phyloP scores from a whole-genome alignment of 1,284 basidiomycete genomes.

The Schizophyllum commune region DNA sequence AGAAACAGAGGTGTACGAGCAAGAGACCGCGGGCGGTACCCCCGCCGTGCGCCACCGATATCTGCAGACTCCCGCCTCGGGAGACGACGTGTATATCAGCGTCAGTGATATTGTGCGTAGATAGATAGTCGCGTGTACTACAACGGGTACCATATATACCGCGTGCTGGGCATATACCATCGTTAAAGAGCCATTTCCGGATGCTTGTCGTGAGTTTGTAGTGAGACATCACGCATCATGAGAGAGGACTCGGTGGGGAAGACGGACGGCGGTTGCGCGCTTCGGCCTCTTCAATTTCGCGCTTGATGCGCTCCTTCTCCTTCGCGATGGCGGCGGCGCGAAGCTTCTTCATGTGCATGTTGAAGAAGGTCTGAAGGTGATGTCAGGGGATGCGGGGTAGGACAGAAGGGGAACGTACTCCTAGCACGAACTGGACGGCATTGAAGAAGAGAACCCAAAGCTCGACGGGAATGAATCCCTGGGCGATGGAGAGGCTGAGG shows the following conservation, averaged over 20 bases:
- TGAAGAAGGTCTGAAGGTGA: conserved; percentile 57
- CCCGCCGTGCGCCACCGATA: conserved; percentile 38
- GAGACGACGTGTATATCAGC: conserved; percentile 34
- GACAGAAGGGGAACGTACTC: conserved; percentile 37
- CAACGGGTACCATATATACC: no score
- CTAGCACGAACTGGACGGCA: conserved; percentile 54
- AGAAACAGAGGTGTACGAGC: conserved; percentile 54
- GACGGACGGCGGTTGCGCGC: no score
- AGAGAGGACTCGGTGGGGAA: no score
- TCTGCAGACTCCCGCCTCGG: conserved; percentile 35
- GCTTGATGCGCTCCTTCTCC: conserved; percentile 28
- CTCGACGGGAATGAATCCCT: conserved; percentile 69
- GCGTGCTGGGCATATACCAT: no score
- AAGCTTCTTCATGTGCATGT: conserved; percentile 57
- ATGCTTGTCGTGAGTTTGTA: no score
- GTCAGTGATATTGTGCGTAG: conserved; percentile 28
- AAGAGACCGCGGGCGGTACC: conserved; percentile 18
- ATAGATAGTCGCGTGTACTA: no score
- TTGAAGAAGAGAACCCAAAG: conserved; percentile 77
- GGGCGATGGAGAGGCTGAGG: conserved; percentile 61
- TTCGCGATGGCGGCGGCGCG: conserved; percentile 47
- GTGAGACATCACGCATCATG: background rate
- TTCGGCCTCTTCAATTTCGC: conserved; percentile 9
- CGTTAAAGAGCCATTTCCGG: no score
- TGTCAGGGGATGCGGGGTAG: background rate